These are phyloP conservation scores for Salix caprea DNA, from an alignment of 345 rosid genomes.

Conservation along the genomic window DNA sequence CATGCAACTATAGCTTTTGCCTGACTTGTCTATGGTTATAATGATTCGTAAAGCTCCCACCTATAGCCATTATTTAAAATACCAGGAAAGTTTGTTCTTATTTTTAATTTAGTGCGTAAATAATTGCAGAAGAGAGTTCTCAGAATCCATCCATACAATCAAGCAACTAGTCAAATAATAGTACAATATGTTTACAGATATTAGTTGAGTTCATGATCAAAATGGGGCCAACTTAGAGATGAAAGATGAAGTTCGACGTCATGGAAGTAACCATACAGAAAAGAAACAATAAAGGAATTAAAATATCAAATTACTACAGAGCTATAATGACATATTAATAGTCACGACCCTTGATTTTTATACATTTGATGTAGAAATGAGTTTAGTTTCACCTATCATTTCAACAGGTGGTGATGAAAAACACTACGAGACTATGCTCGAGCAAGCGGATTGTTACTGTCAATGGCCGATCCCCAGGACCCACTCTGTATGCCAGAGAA, in stretches of 20 bases:
- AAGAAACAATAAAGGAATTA: not conserved
- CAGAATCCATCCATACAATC: not conserved
- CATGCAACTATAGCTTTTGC: not conserved
- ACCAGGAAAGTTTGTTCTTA: too few relatives aligned
- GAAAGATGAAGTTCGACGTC: not conserved
- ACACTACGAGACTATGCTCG: constrained; percentile 34
- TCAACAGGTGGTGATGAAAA: constrained; percentile 40
- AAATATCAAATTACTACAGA: not conserved
- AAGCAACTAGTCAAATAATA: not conserved
- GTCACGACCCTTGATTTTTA: not conserved
- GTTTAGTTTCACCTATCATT: not conserved
- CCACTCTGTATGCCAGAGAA: constrained; percentile 47
- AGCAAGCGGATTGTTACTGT: constrained; percentile 40
- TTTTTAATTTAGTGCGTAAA: too few relatives aligned
- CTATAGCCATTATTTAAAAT: too few relatives aligned
- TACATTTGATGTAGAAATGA: not conserved
- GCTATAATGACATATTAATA: not conserved
- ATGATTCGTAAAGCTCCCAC: not conserved
- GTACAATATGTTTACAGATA: not conserved
- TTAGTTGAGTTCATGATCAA: not conserved
- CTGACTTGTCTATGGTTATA: not conserved
- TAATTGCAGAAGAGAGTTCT: not conserved
- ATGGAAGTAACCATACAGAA: not conserved
- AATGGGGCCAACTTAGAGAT: not conserved
- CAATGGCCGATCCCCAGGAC: constrained; percentile 53